Evolutionary conservation across 148 eudicot species (phyloP).

Genomic region (Oxyria digyna): DNA sequence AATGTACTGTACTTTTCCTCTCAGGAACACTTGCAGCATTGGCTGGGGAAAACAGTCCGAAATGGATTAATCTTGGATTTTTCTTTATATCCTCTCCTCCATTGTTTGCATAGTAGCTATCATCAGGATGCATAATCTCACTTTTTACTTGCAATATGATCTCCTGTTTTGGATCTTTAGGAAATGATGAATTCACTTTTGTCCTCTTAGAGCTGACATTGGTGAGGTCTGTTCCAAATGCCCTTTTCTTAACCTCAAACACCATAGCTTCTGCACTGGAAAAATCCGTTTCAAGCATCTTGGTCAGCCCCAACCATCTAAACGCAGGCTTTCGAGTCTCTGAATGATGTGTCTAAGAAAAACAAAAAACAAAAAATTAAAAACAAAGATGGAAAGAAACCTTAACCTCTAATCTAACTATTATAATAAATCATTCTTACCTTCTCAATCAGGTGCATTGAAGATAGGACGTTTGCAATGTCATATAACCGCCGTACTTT

Average conservation of each 20-base stretch:
- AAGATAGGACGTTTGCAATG: conserved; percentile 89
- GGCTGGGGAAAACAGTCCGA: conserved; percentile 82
- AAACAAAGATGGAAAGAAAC: background rate
- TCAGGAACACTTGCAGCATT: conserved; percentile 25
- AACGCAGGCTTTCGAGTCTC: conserved; percentile 86
- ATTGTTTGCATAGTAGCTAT: background rate
- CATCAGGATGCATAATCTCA: conserved; percentile 5
- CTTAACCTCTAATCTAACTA: background rate
- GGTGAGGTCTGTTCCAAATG: conserved; percentile 71
- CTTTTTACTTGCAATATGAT: background rate
- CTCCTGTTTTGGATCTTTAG: conserved; percentile 13
- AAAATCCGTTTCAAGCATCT: conserved; percentile 20
- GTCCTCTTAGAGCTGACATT: conserved; percentile 45
- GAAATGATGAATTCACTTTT: conserved; percentile 27
- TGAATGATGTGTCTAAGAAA: conserved; percentile 60
- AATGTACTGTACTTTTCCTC: conserved; percentile 22
- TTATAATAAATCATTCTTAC: conserved; percentile 19
- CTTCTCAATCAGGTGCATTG: conserved; percentile 90
- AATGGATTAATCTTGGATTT: conserved; percentile 30
- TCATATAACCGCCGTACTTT: conserved; percentile 92
- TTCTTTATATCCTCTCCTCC: background rate
- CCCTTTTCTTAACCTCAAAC: conserved; percentile 53
- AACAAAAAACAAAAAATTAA: conserved; percentile 8
- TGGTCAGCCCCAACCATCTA: conserved; percentile 69
- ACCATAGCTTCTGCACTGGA: conserved; percentile 15